Percentiles rank a stretch among this genome's conserved stretches.
These are phyloP conservation scores for Akanthomyces uredinophilus DNA, from an alignment of 2,329 filamentous ascomycete species.

Conservation along the genomic window DNA sequence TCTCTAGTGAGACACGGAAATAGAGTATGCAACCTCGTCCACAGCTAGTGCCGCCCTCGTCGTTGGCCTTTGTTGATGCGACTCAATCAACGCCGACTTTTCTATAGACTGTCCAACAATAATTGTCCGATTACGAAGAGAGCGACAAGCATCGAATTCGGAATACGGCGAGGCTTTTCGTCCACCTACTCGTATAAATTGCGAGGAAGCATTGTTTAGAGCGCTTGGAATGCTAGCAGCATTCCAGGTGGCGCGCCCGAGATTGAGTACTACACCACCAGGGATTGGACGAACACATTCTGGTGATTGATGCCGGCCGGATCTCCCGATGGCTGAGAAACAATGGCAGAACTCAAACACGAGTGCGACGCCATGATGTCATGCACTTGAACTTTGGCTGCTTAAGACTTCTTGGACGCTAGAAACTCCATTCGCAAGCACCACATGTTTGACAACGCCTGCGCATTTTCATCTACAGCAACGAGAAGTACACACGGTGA, in stretches of 20 bases:
- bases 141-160: too few species aligned
- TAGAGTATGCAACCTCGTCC: background rate
- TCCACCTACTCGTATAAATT: too few species aligned
- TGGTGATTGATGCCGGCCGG: too few species aligned
- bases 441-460: conserved; percentile 12
- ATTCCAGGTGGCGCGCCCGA: too few species aligned
- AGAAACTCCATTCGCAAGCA: background rate
- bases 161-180: too few species aligned
- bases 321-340: too few species aligned
- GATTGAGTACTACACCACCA: background rate
- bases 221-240: too few species aligned
- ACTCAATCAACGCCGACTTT: background rate
- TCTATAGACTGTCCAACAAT: too few species aligned
- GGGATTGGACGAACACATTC: background rate
- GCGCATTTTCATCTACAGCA: background rate
- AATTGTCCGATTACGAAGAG: too few species aligned
- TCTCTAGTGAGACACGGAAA: background rate
- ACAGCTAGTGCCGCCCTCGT: background rate
- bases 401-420: background rate
- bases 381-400: background rate
- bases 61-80: background rate
- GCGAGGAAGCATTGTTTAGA: too few species aligned
- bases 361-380: background rate
- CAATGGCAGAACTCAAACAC: background rate
- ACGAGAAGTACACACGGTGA: background rate